Evolutionary conservation across 495 filamentous ascomycete genomes (phyloP).

Genomic region (Penicillium maclennaniae): DNA sequence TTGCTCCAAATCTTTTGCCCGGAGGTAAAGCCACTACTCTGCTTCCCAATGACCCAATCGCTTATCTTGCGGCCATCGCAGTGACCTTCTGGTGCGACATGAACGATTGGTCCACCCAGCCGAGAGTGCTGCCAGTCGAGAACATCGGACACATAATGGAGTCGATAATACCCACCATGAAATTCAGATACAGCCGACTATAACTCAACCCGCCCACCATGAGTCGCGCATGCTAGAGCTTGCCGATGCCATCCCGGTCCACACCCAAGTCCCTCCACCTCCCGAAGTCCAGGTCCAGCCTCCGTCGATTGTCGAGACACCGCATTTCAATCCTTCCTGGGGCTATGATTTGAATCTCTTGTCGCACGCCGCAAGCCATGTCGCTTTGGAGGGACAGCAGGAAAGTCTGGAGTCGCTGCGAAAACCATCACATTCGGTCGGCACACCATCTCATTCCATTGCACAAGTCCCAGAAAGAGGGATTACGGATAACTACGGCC

Average conservation of each 20-base stretch:
- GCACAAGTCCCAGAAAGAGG: constrained; percentile 34
- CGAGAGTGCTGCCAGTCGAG: constrained; percentile 47
- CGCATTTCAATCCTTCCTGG: constrained; percentile 50
- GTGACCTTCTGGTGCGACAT: constrained; percentile 68
- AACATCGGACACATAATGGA: constrained; percentile 35
- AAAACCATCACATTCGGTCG: constrained; percentile 32
- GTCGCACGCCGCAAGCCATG: constrained; percentile 49
- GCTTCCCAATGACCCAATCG: constrained; percentile 13
- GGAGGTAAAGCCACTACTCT: constrained; percentile 34
- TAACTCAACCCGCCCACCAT: constrained; percentile 39
- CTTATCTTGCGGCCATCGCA: constrained; percentile 33
- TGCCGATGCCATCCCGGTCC: constrained; percentile 42
- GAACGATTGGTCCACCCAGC: constrained; percentile 69
- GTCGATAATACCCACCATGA: constrained; percentile 28
- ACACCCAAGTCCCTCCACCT: constrained; percentile 36
- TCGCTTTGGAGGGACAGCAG: constrained; percentile 47
- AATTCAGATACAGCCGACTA: constrained; percentile 35
- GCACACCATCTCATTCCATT: constrained; percentile 32
- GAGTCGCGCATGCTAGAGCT: constrained; percentile 49
- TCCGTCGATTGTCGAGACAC: constrained; percentile 41
- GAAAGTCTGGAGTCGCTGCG: constrained; percentile 42
- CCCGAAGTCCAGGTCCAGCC: constrained; percentile 41
- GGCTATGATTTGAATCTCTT: constrained; percentile 49
- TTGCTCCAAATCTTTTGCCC: constrained; percentile 49
- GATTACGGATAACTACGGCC: constrained; percentile 45